Evolutionary conservation across 805 yeast genomes (phyloP).

Genomic region (Monosporozyma servazzii): DNA sequence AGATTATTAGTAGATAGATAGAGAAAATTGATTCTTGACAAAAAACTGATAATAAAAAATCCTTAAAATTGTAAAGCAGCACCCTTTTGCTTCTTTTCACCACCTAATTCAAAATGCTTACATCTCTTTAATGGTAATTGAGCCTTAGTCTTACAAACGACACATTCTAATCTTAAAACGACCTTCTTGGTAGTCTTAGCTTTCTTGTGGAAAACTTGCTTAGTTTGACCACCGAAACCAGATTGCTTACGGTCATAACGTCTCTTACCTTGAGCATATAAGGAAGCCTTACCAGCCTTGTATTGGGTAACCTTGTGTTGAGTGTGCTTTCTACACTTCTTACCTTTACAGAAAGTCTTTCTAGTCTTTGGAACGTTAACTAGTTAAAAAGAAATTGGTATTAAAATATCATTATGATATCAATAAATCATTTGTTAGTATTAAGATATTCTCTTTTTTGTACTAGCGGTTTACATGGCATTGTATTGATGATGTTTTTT

Average conservation of each 20-base stretch:
- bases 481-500: background rate
- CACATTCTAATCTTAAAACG: conserved; percentile 98
- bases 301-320: conserved; percentile 99
- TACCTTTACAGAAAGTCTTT: conserved; percentile 99
- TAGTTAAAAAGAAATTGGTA: conserved; percentile 25
- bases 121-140: conserved; percentile 98
- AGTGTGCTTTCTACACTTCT: conserved; percentile 98
- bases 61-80: conserved; percentile 98
- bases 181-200: conserved; percentile 99
- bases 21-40: background rate
- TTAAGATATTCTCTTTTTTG: background rate
- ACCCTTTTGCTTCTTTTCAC: conserved; percentile 99
- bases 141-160: conserved; percentile 95
- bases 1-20: background rate
- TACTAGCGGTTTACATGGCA: background rate
- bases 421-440: conserved; percentile 3
- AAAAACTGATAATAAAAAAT: conserved; percentile 1
- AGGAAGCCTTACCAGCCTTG: conserved; percentile 99
- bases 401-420: background rate
- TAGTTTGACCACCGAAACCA: conserved; percentile 99
- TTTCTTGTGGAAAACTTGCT: conserved; percentile 99
- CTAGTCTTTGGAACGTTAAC: conserved; percentile 99
- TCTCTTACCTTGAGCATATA: conserved; percentile 99
- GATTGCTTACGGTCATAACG: conserved; percentile 99
- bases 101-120: conserved; percentile 99